phyloP scores from a whole-genome alignment of 2,329 filamentous ascomycete species.

The Chlorencoelia australis region DNA sequence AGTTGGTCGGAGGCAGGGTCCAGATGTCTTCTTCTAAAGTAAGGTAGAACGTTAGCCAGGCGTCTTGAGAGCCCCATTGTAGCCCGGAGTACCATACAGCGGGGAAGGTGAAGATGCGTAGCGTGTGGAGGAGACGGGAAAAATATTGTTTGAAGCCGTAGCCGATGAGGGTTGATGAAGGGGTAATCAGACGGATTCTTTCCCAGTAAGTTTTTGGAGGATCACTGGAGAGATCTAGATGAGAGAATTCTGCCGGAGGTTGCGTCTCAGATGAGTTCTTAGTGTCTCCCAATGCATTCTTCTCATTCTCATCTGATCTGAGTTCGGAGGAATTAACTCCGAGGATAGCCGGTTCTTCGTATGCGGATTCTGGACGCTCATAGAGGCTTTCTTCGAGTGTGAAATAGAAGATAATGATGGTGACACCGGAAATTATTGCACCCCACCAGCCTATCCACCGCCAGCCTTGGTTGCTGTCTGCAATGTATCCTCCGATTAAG shows the following conservation, averaged over 20 bases:
- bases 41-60: constrained; percentile 49
- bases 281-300: too few relatives aligned
- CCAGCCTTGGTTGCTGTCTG: constrained; percentile 39
- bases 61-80: constrained; percentile 50
- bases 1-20: constrained; percentile 44
- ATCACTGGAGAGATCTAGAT: too few relatives aligned
- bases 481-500: constrained; percentile 41
- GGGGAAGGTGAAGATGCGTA: constrained; percentile 47
- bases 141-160: constrained; percentile 44
- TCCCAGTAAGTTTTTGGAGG: constrained; percentile 41
- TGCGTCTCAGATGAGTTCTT: too few relatives aligned
- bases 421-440: constrained; percentile 38
- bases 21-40: constrained; percentile 48
- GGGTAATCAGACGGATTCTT: constrained; percentile 45
- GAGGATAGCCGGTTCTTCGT: constrained; percentile 24
- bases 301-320: too few relatives aligned
- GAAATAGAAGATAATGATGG: constrained; percentile 39
- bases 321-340: constrained; percentile 9
- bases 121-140: constrained; percentile 41
- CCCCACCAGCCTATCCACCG: constrained; percentile 44
- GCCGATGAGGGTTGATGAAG: constrained; percentile 42
- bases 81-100: constrained; percentile 47
- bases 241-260: too few relatives aligned
- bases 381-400: constrained; percentile 43
- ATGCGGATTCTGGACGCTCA: constrained; percentile 30